Conservation (phyloP, 2,329 filamentous ascomycete genomes). For the Eurotiales sp. region DNA sequence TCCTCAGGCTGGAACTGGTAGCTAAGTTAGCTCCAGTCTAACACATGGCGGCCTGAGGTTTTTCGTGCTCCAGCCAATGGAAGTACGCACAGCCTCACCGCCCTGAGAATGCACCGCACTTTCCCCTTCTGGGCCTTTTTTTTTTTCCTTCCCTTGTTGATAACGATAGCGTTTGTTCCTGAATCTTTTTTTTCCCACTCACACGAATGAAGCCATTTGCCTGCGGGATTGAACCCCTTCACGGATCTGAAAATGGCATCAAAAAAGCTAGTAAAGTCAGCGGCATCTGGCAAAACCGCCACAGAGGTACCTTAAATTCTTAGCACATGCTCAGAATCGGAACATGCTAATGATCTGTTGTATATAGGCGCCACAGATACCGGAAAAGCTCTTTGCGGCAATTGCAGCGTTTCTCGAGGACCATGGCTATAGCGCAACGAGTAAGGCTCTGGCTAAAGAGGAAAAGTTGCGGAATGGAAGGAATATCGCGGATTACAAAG, state of each 20-base stretch:
- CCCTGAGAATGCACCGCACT: slow-evolving; percentile 12
- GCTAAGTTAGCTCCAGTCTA: no score
- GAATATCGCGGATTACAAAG: slow-evolving; percentile 22
- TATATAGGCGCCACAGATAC: background rate
- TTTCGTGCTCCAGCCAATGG: background rate
- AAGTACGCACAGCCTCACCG: slow-evolving; percentile 6
- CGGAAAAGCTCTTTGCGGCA: slow-evolving; percentile 53
- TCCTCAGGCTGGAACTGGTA: no score
- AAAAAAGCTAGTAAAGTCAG: slow-evolving; percentile 20
- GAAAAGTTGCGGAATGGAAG: slow-evolving; percentile 39
- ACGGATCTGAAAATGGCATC: slow-evolving; percentile 24
- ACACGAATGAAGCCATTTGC: background rate
- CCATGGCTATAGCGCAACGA: slow-evolving; percentile 61
- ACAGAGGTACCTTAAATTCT: slow-evolving; percentile 11
- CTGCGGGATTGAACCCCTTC: no score
- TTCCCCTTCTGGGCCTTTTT: slow-evolving; percentile 5
- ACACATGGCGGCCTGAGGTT: background rate
- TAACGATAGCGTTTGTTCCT: background rate
- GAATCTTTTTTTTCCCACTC: background rate
- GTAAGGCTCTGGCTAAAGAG: slow-evolving; percentile 61
- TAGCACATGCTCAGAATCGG: no score
- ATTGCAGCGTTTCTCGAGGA: slow-evolving; percentile 64
- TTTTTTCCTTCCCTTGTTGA: slow-evolving; percentile 10
- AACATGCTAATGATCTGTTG: background rate
- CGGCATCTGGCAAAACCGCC: slow-evolving; percentile 20